A percentile compares a stretch with the other conserved stretches of the same genome.
These are phyloP conservation scores for Chalciporus piperatus DNA, from an alignment of 768 basidiomycete genomes.

Conservation along the genomic window DNA sequence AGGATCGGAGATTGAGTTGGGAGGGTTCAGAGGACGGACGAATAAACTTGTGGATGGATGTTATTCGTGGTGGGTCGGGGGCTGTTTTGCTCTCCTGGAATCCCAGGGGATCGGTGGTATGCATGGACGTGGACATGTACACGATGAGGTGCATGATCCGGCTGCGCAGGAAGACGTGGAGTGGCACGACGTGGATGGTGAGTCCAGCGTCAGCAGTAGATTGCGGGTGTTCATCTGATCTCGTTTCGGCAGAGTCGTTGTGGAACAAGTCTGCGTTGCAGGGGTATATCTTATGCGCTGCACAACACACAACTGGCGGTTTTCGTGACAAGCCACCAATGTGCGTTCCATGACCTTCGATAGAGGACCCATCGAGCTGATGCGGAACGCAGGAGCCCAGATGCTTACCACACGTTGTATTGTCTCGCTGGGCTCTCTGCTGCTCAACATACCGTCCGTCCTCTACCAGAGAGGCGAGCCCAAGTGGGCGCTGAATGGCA, in stretches of 20 bases:
- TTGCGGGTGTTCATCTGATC: background rate
- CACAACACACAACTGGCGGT: conserved; percentile 83
- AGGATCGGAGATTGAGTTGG: conserved; percentile 75
- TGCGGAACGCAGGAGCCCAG: conserved; percentile 58
- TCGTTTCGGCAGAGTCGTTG: conserved; percentile 35
- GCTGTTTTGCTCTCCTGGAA: conserved; percentile 76
- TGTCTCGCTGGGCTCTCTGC: conserved; percentile 87
- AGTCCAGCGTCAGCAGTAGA: conserved; percentile 3
- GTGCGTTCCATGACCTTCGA: conserved; percentile 38
- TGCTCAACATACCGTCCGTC: conserved; percentile 76
- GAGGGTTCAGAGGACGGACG: conserved; percentile 89
- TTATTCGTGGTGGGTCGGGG: conserved; percentile 99
- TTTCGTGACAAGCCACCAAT: conserved; percentile 95
- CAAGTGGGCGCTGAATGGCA: conserved; percentile 41
- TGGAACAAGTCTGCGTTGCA: conserved; percentile 74
- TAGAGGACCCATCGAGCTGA: background rate
- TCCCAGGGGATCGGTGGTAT: conserved; percentile 44
- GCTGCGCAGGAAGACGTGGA: conserved; percentile 32
- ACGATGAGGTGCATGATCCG: background rate
- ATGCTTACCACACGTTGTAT: conserved; percentile 93
- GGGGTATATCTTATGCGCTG: conserved; percentile 82
- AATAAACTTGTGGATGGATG: conserved; percentile 99
- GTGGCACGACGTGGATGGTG: conserved; percentile 78
- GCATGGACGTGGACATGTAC: conserved; percentile 17
- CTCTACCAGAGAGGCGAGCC: conserved; percentile 38